Conservation (phyloP, 805 yeast species). For the Myxozyma nipponensis region DNA sequence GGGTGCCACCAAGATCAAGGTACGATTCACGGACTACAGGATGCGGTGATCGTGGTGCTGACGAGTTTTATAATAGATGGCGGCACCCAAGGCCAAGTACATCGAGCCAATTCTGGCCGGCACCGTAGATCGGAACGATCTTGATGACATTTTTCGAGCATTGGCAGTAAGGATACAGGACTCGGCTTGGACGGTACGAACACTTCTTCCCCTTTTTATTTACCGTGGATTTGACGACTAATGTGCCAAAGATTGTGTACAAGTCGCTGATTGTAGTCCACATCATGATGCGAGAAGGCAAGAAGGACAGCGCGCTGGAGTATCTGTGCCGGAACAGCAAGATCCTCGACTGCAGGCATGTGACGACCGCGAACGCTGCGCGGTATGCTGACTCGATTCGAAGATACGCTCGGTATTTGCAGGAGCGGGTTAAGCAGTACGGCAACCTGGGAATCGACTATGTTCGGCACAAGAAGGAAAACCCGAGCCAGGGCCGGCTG, state of each 20-base stretch:
- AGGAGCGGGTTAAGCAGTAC: slow-evolving; percentile 64
- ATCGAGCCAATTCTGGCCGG: slow-evolving; percentile 87
- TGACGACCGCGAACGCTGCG: slow-evolving; percentile 34
- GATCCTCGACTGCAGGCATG: slow-evolving; percentile 46
- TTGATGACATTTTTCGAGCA: slow-evolving; percentile 64
- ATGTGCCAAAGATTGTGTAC: slow-evolving; percentile 53
- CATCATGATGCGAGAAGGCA: slow-evolving; percentile 90
- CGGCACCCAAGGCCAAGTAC: slow-evolving; percentile 97
- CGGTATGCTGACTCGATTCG: slow-evolving; percentile 43
- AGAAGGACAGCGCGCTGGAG: slow-evolving; percentile 63
- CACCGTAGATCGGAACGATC: slow-evolving; percentile 55
- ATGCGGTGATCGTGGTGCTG: not conserved
- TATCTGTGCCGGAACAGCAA: slow-evolving; percentile 52
- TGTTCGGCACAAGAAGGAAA: slow-evolving; percentile 50
- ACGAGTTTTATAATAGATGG: slow-evolving; percentile 46
- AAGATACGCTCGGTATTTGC: slow-evolving; percentile 69
- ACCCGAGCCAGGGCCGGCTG: slow-evolving; percentile 48
- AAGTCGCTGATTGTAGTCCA: slow-evolving; percentile 82
- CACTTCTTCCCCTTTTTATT: not conserved
- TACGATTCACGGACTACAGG: too few relatives aligned
- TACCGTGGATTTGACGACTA: not conserved
- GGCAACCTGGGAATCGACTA: slow-evolving; percentile 65
- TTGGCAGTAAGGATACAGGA: slow-evolving; percentile 63
- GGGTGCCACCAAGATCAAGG: slow-evolving; percentile 68
- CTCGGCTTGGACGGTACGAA: slow-evolving; percentile 68